phyloP scores from a whole-genome alignment of 2,329 filamentous ascomycete species.

The Fusarium temperatum region DNA sequence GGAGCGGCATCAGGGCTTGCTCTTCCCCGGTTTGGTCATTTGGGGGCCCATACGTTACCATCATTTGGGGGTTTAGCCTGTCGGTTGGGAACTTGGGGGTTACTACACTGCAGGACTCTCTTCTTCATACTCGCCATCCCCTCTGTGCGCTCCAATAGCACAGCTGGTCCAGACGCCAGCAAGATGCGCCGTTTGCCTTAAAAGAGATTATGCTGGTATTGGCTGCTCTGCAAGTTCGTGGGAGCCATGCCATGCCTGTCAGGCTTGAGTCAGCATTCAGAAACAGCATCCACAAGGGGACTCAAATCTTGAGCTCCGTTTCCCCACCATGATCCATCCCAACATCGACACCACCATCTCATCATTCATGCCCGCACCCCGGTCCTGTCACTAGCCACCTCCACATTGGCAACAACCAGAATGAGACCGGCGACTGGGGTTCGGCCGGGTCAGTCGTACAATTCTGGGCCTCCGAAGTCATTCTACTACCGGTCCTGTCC shows the following conservation, averaged over 20 bases:
- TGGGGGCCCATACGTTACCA: conserved; percentile 30
- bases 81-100: conserved; percentile 32
- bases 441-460: conserved; percentile 43
- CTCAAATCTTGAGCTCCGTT: conserved; percentile 37
- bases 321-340: conserved; percentile 39
- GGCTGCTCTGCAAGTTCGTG: conserved; percentile 1
- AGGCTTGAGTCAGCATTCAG: conserved; percentile 32
- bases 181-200: conserved; percentile 17
- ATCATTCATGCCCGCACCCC: conserved; percentile 42
- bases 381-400: conserved; percentile 46
- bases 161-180: conserved; percentile 30
- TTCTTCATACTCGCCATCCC: conserved; percentile 15
- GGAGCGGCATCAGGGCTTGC: conserved; percentile 32
- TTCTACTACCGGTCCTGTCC: conserved; percentile 36
- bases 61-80: conserved; percentile 34
- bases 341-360: conserved; percentile 45
- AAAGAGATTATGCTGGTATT: conserved; percentile 15
- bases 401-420: conserved; percentile 44
- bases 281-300: conserved; percentile 34
- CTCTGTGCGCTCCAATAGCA: conserved; percentile 36
- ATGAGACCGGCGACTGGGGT: conserved; percentile 43
- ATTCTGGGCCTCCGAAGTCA: conserved; percentile 39
- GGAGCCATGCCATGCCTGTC: conserved; percentile 20
- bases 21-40: conserved; percentile 39
- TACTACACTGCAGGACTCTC: conserved; percentile 7